Percentiles rank a stretch among this genome's conserved stretches.
phyloP scores from a whole-genome alignment of 768 basidiomycete genomes.

The Trametes punicea region DNA sequence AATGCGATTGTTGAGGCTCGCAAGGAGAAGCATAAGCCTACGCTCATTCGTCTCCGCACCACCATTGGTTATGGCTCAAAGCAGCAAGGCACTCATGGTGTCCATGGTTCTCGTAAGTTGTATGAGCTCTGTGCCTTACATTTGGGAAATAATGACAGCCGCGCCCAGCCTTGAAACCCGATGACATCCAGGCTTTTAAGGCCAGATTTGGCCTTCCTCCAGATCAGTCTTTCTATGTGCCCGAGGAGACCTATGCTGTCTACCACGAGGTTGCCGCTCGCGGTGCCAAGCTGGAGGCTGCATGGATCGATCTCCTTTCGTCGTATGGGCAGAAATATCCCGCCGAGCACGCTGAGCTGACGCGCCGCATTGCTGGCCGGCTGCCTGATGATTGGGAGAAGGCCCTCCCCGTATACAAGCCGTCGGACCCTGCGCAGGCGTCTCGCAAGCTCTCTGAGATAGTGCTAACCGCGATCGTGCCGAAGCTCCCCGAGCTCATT shows the following conservation, averaged over 20 bases:
- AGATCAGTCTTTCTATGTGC: slow-evolving; percentile 74
- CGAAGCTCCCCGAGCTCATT: slow-evolving; percentile 76
- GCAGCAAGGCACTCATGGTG: slow-evolving; percentile 89
- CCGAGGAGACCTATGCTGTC: slow-evolving; percentile 62
- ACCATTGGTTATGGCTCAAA: slow-evolving; percentile 95
- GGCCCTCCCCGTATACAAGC: slow-evolving; percentile 79
- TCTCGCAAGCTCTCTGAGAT: slow-evolving; percentile 93
- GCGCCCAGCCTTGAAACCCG: slow-evolving; percentile 77
- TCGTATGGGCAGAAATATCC: slow-evolving; percentile 79
- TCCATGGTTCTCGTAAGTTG: slow-evolving; percentile 86
- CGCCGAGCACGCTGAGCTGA: slow-evolving; percentile 80
- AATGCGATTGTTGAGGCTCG: slow-evolving; percentile 77
- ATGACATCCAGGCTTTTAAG: slow-evolving; percentile 84
- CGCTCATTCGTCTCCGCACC: slow-evolving; percentile 80
- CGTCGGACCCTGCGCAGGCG: slow-evolving; percentile 79
- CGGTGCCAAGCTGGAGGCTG: slow-evolving; percentile 68
- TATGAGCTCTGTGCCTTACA: not conserved
- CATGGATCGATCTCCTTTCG: slow-evolving; percentile 70
- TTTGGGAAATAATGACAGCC: not conserved
- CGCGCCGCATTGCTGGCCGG: slow-evolving; percentile 77
- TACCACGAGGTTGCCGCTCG: slow-evolving; percentile 67
- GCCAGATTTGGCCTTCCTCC: slow-evolving; percentile 79
- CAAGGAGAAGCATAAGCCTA: slow-evolving; percentile 76
- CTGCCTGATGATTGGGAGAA: slow-evolving; percentile 88
- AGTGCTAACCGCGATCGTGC: slow-evolving; percentile 71